Percentiles rank a stretch among this genome's conserved stretches.
phyloP scores from a whole-genome alignment of 148 eudicot species.

The Nepenthes mirabilis region DNA sequence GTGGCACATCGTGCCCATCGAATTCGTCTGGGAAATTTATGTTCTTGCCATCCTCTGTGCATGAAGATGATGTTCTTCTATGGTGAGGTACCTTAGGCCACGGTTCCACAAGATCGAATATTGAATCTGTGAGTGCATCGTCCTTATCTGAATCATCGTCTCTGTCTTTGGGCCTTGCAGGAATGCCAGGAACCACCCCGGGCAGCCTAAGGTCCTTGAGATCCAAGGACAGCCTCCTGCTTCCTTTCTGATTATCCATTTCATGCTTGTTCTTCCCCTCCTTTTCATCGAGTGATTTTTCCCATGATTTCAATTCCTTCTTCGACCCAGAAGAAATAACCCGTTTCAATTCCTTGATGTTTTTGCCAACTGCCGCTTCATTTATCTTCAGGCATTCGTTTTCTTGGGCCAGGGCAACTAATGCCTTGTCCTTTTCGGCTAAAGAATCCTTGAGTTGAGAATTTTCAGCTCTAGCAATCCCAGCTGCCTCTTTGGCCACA shows the following conservation, averaged over 20 bases:
- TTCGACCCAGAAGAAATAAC: constrained; percentile 17
- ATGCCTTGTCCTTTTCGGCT: constrained; percentile 50
- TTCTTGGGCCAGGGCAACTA: constrained; percentile 46
- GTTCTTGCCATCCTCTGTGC: constrained; percentile 22
- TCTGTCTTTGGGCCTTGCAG: constrained; percentile 11
- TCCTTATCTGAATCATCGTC: constrained; percentile 41
- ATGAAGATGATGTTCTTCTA: constrained; percentile 15
- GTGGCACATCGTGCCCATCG: constrained; percentile 23
- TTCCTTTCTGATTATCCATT: constrained; percentile 2
- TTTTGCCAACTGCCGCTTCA: constrained; percentile 50
- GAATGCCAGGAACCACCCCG: constrained; percentile 7
- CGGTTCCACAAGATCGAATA: constrained; percentile 44
- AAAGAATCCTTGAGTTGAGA: constrained; percentile 44
- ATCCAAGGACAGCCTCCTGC: constrained; percentile 31
- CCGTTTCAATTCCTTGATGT: constrained; percentile 46
- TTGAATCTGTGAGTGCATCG: constrained; percentile 57
- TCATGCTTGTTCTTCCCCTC: neutral
- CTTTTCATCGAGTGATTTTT: neutral
- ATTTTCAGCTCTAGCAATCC: constrained; percentile 56
- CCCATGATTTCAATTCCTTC: constrained; percentile 16
- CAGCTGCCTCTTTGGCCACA: constrained; percentile 84
- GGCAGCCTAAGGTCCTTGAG: constrained; percentile 23
- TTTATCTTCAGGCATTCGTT: constrained; percentile 50
- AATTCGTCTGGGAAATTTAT: constrained; percentile 17
- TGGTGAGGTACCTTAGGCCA: constrained; percentile 13